Base-by-base conservation (phyloP, 177 flowering plant genomes). In the Vitis hybrid region DNA sequence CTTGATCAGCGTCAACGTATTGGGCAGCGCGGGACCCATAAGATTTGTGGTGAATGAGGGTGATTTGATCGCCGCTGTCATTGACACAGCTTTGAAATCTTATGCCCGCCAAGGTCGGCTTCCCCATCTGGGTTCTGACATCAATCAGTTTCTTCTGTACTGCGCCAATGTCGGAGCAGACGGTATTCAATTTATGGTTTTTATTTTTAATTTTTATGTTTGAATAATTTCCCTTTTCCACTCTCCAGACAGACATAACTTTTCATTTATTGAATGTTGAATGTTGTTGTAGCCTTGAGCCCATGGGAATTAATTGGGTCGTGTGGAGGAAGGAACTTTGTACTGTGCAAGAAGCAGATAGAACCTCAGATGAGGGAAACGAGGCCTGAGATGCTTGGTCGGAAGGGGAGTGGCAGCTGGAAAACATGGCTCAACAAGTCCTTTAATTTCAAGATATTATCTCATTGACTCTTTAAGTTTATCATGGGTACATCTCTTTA, bases 11-110 rank as follows among this genome's bases (percentile, higher is more conserved):
- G 67, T 87, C 20, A 87, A 63, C 58, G 88, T 91, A 5, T 65
- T 87, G 2, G 96, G 96, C 0, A 91, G 96, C 66, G 78, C 89
- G 1, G 96, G 96, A 17, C 91, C 94, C 0, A 62, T 89, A 9
- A 78, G 90, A 12, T 85, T 89, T 62, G 72, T 91, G 14, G 94
- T 84, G 28, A 85, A 82, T 28, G 91, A 81, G 64, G 83, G 82
- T 4, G 89, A 87, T 38, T 59, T 58, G 4, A 92, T 87, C 33
- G 71, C 82, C 1, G 67, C 62, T 15, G 90, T 91, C 4, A 88
- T 89, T 12, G 78, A 82, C n/a, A 77, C 85, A 3, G 83, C 89
- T n/a, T 68, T 91, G 50, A 83, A 78, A 67, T 67, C 76, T 3
- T 91, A 88, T 63, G 92, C 91, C 54, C 63, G 63, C 28, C 24